Conservation (phyloP, 805 yeast genomes). For the Ogataea thermomethanolica region DNA sequence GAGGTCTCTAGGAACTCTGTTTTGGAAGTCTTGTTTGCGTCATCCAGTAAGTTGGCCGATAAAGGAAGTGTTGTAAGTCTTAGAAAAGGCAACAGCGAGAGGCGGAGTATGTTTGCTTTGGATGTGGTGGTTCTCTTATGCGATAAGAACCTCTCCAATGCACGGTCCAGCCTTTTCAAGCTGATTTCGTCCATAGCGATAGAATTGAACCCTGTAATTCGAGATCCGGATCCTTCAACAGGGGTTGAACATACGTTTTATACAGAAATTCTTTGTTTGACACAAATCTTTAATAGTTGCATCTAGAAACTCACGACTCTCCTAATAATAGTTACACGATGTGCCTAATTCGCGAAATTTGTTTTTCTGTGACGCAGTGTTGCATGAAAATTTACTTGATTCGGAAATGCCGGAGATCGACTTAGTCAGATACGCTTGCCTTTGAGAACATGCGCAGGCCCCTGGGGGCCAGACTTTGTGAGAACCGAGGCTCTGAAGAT, state of each 20-base stretch:
- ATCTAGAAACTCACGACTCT: conserved; percentile 2
- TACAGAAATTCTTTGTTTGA: conserved; percentile 1
- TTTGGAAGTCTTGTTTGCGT: background rate
- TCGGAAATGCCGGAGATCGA: conserved; percentile 3
- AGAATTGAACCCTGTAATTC: conserved; percentile 1
- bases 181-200: conserved; percentile 1
- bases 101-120: conserved; percentile 47
- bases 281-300: conserved; percentile 1
- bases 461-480: conserved; percentile 11
- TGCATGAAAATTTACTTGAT: background rate
- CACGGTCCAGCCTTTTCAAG: conserved; percentile 35
- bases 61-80: conserved; percentile 24
- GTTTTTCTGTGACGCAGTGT: too few relatives aligned
- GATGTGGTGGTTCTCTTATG: conserved; percentile 34
- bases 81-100: conserved; percentile 44
- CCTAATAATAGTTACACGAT: conserved; percentile 4
- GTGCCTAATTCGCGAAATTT: conserved; percentile 1
- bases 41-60: conserved; percentile 3
- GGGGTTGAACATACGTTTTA: background rate
- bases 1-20: conserved; percentile 10
- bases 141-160: conserved; percentile 42
- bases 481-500: conserved; percentile 16
- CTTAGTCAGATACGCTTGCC: background rate
- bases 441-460: conserved; percentile 6
- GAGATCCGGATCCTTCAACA: background rate